A percentile compares a stretch with the other conserved stretches of the same genome.
phyloP scores from a whole-genome alignment of 2,329 filamentous ascomycete species.

The Tolypocladium ophioglossoides region DNA sequence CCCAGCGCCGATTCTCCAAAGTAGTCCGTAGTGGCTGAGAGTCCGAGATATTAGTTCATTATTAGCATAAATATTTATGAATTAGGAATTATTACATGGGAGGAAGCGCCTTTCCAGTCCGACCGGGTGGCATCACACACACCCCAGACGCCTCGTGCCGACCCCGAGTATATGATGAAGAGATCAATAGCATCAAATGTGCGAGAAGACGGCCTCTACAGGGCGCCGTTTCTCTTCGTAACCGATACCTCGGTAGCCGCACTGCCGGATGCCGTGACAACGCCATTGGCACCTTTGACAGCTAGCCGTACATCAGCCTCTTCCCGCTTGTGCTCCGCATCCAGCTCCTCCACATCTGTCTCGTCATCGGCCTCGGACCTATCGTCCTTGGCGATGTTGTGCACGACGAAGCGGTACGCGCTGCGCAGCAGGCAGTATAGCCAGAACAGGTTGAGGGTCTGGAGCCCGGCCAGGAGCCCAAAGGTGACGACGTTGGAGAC shows the following conservation, averaged over 20 bases:
- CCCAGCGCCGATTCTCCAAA: no score
- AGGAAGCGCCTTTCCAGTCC: background rate
- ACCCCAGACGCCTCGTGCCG: background rate
- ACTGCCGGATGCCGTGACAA: background rate
- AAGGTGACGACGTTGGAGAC: constrained; percentile 59
- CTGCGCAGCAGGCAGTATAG: constrained; percentile 68
- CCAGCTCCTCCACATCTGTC: background rate
- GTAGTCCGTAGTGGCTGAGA: no score
- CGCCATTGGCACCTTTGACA: background rate
- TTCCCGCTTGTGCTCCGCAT: background rate
- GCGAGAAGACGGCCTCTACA: no score
- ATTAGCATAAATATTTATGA: background rate
- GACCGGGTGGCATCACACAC: background rate
- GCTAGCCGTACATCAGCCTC: no score
- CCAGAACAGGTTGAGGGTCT: constrained; percentile 74
- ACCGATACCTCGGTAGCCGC: no score
- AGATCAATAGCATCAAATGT: background rate
- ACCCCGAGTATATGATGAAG: background rate
- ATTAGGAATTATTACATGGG: background rate
- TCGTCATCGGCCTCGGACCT: constrained; percentile 61
- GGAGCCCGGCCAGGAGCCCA: constrained; percentile 52
- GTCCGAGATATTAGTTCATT: background rate
- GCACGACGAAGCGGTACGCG: constrained; percentile 57
- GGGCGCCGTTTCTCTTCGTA: background rate
- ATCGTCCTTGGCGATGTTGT: constrained; percentile 55